Percentiles rank a stretch among this genome's conserved stretches.
These are phyloP conservation scores for Solanum gandarillasii DNA, from an alignment of 257 asterid genomes.

Conservation along the genomic window DNA sequence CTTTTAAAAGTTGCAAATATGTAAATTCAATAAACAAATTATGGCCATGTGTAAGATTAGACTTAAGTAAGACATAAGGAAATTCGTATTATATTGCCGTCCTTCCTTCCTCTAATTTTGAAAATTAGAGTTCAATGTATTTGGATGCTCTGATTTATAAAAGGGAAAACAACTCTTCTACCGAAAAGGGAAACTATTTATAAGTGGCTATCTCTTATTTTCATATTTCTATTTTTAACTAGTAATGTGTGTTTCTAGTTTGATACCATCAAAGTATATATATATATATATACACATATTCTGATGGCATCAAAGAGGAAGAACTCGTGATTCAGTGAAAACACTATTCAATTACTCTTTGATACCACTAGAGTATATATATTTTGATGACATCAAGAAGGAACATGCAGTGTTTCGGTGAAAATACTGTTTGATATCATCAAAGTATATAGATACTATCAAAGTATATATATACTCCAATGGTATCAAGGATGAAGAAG, in stretches of 20 bases:
- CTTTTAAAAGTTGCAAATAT: not conserved
- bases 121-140: too few relatives aligned
- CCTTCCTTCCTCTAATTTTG: not conserved
- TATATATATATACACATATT: too few relatives aligned
- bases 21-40: not conserved
- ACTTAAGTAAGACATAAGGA: not conserved
- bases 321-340: accelerated
- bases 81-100: not conserved
- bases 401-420: accelerated
- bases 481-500: not conserved
- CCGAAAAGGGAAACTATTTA: too few relatives aligned
- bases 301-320: not conserved
- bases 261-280: not conserved
- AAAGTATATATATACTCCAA: too few relatives aligned
- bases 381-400: not conserved
- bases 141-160: not conserved
- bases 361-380: too few relatives aligned
- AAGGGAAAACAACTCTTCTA: too few relatives aligned
- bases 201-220: too few relatives aligned
- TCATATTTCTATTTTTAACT: accelerated
- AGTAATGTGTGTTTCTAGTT: accelerated
- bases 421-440: too few relatives aligned
- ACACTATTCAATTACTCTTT: too few relatives aligned
- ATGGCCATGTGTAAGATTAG: not conserved
- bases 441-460: too few relatives aligned